These are phyloP conservation scores for Lodderomyces jiufengensis DNA, from an alignment of 1,139 yeast genomes.

Conservation along the genomic window DNA sequence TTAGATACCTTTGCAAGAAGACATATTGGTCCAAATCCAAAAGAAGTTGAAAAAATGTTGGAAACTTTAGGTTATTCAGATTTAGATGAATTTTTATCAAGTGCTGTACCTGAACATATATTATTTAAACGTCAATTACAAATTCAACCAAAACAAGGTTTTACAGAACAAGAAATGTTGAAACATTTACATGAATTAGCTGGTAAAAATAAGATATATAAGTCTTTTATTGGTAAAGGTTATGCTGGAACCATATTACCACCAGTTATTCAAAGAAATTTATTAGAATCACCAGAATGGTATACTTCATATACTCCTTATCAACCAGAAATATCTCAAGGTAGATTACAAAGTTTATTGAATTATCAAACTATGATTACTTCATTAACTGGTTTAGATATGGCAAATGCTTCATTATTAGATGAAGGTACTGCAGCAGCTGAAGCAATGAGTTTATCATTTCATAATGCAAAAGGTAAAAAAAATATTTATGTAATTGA, in stretches of 20 bases:
- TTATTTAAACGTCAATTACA: constrained; percentile 63
- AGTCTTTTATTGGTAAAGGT: constrained; percentile 88
- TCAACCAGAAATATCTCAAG: constrained; percentile 97
- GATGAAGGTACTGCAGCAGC: constrained; percentile 99
- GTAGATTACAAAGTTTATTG: constrained; percentile 83
- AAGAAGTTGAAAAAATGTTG: constrained; percentile 64
- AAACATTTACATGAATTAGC: constrained; percentile 68
- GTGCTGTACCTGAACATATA: constrained; percentile 77
- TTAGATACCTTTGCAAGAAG: constrained; percentile 86
- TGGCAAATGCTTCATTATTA: constrained; percentile 89
- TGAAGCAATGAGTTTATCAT: constrained; percentile 90
- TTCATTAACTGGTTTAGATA: constrained; percentile 86
- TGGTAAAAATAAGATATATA: constrained; percentile 63
- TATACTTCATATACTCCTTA: constrained; percentile 97
- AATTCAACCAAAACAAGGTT: constrained; percentile 67
- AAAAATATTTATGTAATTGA: constrained; percentile 70
- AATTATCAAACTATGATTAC: constrained; percentile 88
- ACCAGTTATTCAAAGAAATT: constrained; percentile 87
- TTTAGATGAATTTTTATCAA: constrained; percentile 63
- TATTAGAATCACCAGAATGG: constrained; percentile 95
- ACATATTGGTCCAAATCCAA: constrained; percentile 81
- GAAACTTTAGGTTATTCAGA: constrained; percentile 60
- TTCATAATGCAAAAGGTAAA: constrained; percentile 65
- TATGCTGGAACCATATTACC: constrained; percentile 90
- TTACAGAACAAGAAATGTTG: constrained; percentile 77